Percentiles rank a stretch among this genome's conserved stretches.
These are phyloP conservation scores for Staphylotrichum tortipilum DNA, from an alignment of 495 filamentous ascomycete species.

Conservation along the genomic window DNA sequence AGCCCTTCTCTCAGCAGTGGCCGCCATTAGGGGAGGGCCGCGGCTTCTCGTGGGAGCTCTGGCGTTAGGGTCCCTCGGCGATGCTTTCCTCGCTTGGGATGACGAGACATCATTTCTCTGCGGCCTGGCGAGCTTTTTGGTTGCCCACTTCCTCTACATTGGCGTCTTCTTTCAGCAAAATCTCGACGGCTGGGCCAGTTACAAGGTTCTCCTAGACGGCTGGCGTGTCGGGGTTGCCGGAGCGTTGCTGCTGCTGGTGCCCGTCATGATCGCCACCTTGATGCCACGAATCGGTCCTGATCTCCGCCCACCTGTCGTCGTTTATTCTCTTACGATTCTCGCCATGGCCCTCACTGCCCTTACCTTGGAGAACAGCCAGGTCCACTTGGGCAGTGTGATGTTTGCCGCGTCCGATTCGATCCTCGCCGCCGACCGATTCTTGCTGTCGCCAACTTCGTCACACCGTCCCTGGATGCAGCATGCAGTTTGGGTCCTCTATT, in stretches of 20 bases:
- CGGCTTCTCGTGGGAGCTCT: constrained; percentile 11
- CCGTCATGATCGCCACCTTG: constrained; percentile 12
- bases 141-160: constrained; percentile 21
- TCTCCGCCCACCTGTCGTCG: constrained; percentile 41
- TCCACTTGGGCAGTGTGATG: constrained; percentile 16
- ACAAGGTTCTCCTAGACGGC: not conserved
- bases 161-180: constrained; percentile 6
- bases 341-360: constrained; percentile 21
- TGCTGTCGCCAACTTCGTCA: constrained; percentile 3
- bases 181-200: not conserved
- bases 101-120: constrained; percentile 16
- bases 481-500: constrained; percentile 24
- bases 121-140: constrained; percentile 21
- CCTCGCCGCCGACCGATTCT: constrained; percentile 18
- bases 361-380: constrained; percentile 7
- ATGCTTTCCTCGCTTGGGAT: constrained; percentile 22
- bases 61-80: constrained; percentile 17
- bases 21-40: constrained; percentile 3
- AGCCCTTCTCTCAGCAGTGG: constrained; percentile 12
- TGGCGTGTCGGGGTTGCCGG: constrained; percentile 4
- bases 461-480: constrained; percentile 18
- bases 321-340: constrained; percentile 46
- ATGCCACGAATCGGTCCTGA: constrained; percentile 19
- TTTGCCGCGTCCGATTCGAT: constrained; percentile 22
- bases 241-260: not conserved